These are phyloP conservation scores for Globisporangium viniferum DNA, from an alignment of 352 stramenopile species.

Conservation along the genomic window DNA sequence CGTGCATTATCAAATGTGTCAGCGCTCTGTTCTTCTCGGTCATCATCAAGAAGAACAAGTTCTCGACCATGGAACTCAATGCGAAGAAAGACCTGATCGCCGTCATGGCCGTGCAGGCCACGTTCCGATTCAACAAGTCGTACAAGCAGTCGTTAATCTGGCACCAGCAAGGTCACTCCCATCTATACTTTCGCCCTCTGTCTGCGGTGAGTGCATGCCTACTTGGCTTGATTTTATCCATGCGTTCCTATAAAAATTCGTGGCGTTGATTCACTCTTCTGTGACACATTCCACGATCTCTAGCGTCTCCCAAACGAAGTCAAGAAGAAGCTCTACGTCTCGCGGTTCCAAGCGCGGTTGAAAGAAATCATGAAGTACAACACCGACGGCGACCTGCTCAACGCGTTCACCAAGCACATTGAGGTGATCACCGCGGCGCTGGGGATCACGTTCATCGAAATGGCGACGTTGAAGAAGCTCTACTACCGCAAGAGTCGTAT, in stretches of 20 bases:
- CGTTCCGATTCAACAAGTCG: slow-evolving; percentile 65
- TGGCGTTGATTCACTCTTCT: neutral
- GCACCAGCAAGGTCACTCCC: slow-evolving; percentile 51
- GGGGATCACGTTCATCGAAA: slow-evolving; percentile 51
- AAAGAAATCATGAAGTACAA: slow-evolving; percentile 82
- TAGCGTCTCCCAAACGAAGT: slow-evolving; percentile 64
- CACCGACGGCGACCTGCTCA: slow-evolving; percentile 65
- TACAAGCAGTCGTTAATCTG: slow-evolving; percentile 63
- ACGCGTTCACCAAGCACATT: slow-evolving; percentile 64
- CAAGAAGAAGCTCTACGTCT: slow-evolving; percentile 72
- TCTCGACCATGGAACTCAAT: slow-evolving; percentile 63
- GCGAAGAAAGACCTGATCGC: slow-evolving; percentile 60
- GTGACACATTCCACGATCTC: neutral
- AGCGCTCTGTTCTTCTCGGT: slow-evolving; percentile 52
- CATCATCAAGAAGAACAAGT: slow-evolving; percentile 60
- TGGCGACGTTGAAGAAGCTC: slow-evolving; percentile 53
- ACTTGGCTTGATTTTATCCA: neutral
- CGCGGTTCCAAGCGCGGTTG: slow-evolving; percentile 57
- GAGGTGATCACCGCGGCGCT: slow-evolving; percentile 68
- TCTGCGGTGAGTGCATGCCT: slow-evolving; percentile 33
- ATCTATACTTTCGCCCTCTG: slow-evolving; percentile 53
- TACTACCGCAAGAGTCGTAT: slow-evolving; percentile 32
- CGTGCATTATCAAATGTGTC: slow-evolving; percentile 32
- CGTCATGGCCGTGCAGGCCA: slow-evolving; percentile 64
- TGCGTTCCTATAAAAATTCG: neutral